Evolutionary conservation across 768 basidiomycete genomes (phyloP).

Genomic region (Sarcomyxa edulis): DNA sequence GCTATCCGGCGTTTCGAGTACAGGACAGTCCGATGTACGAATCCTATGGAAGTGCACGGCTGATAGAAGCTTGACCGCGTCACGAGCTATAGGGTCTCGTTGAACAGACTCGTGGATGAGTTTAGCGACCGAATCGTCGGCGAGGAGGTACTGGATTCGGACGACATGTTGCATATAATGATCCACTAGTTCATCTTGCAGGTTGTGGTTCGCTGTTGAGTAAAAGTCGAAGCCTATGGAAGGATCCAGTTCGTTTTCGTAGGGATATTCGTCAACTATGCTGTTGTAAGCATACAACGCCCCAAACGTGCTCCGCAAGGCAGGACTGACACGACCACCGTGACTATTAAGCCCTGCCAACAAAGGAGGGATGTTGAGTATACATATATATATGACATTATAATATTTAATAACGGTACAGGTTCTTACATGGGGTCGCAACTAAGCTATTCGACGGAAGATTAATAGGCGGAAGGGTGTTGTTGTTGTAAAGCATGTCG

Average conservation of each 20-base stretch:
- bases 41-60: too few species aligned
- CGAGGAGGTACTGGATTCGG: conserved; percentile 65
- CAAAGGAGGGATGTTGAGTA: conserved; percentile 54
- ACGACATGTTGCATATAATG: conserved; percentile 62
- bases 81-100: conserved; percentile 36
- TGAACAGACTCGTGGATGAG: conserved; percentile 48
- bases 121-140: conserved; percentile 39
- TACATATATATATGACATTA: conserved; percentile 64
- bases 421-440: conserved; percentile 55
- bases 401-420: conserved; percentile 66
- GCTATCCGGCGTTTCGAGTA: conserved; percentile 18
- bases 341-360: conserved; percentile 35
- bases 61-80: conserved; percentile 60
- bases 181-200: conserved; percentile 23
- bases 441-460: conserved; percentile 47
- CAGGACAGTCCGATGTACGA: too few species aligned
- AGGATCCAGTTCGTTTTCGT: too few species aligned
- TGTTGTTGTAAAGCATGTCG: not conserved
- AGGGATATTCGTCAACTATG: too few species aligned
- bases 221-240: not conserved
- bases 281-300: too few species aligned
- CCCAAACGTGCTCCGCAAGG: not conserved
- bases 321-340: not conserved
- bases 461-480: conserved; percentile 3
- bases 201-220: not conserved